Evolutionary conservation across 176 grass and related monocot genomes (phyloP), one percentile per base, ranked within the genome.

Genomic region (Elymus sibiricus): DNA sequence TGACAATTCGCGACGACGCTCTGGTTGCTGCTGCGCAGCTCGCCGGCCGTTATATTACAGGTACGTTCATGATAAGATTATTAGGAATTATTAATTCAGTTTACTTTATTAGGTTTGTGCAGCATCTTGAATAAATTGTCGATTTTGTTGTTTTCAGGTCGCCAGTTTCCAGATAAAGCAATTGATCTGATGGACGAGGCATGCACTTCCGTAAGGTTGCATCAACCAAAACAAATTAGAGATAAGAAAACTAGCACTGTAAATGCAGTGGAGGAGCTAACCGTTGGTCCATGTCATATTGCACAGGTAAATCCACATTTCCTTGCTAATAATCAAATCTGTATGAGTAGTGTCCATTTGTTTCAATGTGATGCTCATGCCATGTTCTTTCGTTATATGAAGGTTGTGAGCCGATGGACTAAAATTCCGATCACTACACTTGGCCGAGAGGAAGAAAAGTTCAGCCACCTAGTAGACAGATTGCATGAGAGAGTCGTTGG

Each of bases 381-480:
- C 17, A 55, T 29, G 7, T 62, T 84, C 0, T 14, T 13, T 34
- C 3, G 13, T 38, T 76, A 35, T 13, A 51, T 85, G 17, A 29
- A 64, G 59, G 59, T 78, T 34, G 56, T 78, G 67, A 83, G 63
- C 1, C n/a, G n/a, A 28, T 83, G 80, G 72, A 88, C 89, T 32
- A 81, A 85, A 29, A 91, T 91, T 74, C 89, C 89, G 15, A 76
- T 91, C 11, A n/a, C 32, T 2, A 46, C 7, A 17, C 56, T 91
- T 9, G 68, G 10, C 0, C 64, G 55, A 15, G 28, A 81, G 16
- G 85, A 64, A 47, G 28, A 65, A 5, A 79, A 22, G 14, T 6
- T 92, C 0, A 17, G 83, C 2, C 17, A 27, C 19, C 70, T 92
- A 12, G 38, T 59, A 0, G 65, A 85, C 19, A 68, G 53, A 66